These are phyloP conservation scores for Millerozyma miso DNA, from an alignment of 805 yeast species.

Conservation along the genomic window DNA sequence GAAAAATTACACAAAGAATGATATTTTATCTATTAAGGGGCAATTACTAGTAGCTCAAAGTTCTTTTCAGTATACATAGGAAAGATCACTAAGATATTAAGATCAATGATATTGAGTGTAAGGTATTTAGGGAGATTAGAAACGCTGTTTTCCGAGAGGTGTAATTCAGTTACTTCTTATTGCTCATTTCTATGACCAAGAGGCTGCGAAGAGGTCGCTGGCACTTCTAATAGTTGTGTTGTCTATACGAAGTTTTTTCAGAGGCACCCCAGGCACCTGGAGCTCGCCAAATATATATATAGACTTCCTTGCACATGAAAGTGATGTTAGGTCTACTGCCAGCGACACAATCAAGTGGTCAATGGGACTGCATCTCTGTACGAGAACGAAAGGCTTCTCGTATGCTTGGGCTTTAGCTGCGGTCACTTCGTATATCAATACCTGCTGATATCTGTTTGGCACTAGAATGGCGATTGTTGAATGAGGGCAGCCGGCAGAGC, in stretches of 20 bases:
- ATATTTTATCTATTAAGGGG: no score
- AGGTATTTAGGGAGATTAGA: no score
- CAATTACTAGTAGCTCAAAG: no score
- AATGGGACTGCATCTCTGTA: not conserved
- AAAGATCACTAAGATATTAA: no score
- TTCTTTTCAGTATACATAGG: no score
- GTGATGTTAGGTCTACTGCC: not conserved
- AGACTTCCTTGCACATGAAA: not conserved
- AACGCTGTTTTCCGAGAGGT: no score
- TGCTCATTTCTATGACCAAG: no score
- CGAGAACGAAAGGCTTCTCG: not conserved
- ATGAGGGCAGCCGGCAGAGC: slow-evolving; percentile 39
- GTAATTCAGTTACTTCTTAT: no score
- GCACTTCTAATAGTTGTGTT: not conserved
- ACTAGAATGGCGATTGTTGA: slow-evolving; percentile 39
- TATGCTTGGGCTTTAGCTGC: not conserved
- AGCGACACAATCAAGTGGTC: not conserved
- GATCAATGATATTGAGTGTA: no score
- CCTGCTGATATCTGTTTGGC: slow-evolving; percentile 35
- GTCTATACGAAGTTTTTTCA: not conserved
- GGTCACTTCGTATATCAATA: slow-evolving; percentile 37
- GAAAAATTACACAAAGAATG: no score
- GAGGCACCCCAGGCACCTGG: not conserved
- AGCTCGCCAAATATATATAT: not conserved
- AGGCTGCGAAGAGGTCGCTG: not conserved